phyloP scores from a whole-genome alignment of 768 basidiomycete genomes.

The Calocybe gangraenosa region DNA sequence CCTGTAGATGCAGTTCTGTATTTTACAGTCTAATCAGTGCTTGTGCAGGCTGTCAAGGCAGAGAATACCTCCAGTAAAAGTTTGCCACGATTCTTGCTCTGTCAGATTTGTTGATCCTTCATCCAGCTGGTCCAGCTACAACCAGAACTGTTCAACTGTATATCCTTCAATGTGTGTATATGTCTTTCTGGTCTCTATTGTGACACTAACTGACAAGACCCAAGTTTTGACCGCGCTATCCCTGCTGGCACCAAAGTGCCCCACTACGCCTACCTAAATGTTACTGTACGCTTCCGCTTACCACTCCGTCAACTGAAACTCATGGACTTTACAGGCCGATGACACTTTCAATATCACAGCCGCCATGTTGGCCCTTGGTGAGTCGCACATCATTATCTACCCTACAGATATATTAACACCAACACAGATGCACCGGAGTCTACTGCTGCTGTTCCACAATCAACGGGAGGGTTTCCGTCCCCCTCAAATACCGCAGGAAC shows the following conservation, averaged over 20 bases:
- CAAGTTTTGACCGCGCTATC: slow-evolving; percentile 32
- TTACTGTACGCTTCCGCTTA: slow-evolving; percentile 25
- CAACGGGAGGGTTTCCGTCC: slow-evolving; percentile 18
- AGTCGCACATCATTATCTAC: neutral
- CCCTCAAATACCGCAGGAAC: slow-evolving; percentile 6
- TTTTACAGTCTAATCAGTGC: slow-evolving; percentile 49
- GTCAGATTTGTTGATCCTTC: neutral
- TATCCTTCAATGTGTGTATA: slow-evolving; percentile 29
- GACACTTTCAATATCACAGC: slow-evolving; percentile 29
- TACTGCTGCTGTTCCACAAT: slow-evolving; percentile 19
- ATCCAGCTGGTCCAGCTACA: slow-evolving; percentile 45
- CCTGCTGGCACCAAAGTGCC: slow-evolving; percentile 42
- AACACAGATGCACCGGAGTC: slow-evolving; percentile 32
- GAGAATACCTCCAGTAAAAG: slow-evolving; percentile 26
- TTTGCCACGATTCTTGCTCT: slow-evolving; percentile 18
- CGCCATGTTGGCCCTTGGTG: slow-evolving; percentile 25
- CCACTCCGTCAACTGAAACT: neutral
- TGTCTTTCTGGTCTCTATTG: neutral
- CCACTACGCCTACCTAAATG: slow-evolving; percentile 45
- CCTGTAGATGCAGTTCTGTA: slow-evolving; percentile 49
- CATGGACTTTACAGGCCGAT: slow-evolving; percentile 15
- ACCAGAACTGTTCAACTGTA: slow-evolving; percentile 39
- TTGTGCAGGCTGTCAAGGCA: slow-evolving; percentile 46
- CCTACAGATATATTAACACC: neutral
- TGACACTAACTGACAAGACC: neutral